phyloP scores from a whole-genome alignment of 805 yeast species.

The Candida peoriensis region DNA sequence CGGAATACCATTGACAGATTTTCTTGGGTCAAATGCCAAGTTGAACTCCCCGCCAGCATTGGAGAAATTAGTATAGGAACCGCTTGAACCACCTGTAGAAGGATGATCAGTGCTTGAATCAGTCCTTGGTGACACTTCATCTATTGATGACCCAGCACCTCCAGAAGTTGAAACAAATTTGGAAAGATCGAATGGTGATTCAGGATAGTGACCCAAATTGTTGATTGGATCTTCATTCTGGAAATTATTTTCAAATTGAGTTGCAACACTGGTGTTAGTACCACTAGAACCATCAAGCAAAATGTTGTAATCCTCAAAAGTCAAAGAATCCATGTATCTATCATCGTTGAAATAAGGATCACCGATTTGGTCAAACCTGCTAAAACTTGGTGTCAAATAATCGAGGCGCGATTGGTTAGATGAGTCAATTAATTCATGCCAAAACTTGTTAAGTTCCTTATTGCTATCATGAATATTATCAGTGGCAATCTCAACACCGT shows the following conservation, averaged over 20 bases:
- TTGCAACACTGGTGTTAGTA: background rate
- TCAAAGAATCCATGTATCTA: background rate
- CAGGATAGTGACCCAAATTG: too few species aligned
- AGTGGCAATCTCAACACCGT: background rate
- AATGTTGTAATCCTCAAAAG: constrained; percentile 11
- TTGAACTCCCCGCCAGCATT: background rate
- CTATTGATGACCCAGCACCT: constrained; percentile 7
- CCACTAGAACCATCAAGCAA: background rate
- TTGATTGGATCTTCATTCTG: too few species aligned
- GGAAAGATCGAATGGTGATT: too few species aligned
- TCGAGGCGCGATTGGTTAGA: constrained; percentile 24
- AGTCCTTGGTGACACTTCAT: constrained; percentile 18
- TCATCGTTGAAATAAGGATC: constrained; percentile 21
- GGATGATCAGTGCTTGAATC: constrained; percentile 1
- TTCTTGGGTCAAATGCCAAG: too few species aligned
- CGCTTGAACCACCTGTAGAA: background rate
- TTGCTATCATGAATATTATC: constrained; percentile 1
- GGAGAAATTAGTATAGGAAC: background rate
- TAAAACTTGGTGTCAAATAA: constrained; percentile 22
- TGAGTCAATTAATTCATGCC: constrained; percentile 22
- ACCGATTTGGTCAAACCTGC: constrained; percentile 13
- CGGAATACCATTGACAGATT: too few species aligned
- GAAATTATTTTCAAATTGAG: too few species aligned
- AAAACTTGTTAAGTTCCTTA: constrained; percentile 9
- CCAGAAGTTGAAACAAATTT: too few species aligned